These are phyloP conservation scores for Pseudoneurospora amorphoporcata DNA, from an alignment of 495 filamentous ascomycete species.

Conservation along the genomic window DNA sequence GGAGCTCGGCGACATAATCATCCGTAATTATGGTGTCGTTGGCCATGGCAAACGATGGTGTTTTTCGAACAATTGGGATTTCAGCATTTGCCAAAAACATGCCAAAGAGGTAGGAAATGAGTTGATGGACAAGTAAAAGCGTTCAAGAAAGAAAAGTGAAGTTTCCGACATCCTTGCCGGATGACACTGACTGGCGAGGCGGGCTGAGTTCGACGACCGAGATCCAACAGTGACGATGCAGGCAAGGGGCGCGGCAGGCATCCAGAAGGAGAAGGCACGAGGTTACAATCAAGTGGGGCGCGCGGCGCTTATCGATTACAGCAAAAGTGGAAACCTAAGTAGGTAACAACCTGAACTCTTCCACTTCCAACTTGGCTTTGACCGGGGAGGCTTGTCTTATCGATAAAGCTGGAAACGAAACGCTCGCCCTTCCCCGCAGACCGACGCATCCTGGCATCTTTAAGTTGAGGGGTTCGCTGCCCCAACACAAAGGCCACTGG, in stretches of 20 bases:
- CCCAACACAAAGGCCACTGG: background rate
- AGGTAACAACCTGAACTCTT: background rate
- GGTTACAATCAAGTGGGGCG: background rate
- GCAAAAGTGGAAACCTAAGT: background rate
- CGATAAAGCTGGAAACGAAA: background rate
- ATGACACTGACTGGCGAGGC: background rate
- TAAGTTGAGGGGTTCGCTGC: background rate
- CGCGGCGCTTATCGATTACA: background rate
- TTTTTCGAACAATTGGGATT: background rate
- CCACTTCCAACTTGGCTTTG: background rate
- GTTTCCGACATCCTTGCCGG: background rate
- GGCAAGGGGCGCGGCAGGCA: background rate
- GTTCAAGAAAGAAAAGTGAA: background rate
- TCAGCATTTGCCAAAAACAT: background rate
- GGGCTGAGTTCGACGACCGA: background rate
- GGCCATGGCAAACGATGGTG: constrained; percentile 12
- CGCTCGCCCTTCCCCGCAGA: background rate
- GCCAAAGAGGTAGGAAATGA: background rate
- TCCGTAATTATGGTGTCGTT: constrained; percentile 47
- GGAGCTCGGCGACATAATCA: constrained; percentile 62
- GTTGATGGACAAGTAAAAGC: background rate
- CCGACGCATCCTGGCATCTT: background rate
- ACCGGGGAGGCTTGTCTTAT: background rate
- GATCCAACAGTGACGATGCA: background rate
- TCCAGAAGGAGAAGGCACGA: background rate